phyloP scores from a whole-genome alignment of 2,329 filamentous ascomycete species.

The Coniochaeta prunicola region DNA sequence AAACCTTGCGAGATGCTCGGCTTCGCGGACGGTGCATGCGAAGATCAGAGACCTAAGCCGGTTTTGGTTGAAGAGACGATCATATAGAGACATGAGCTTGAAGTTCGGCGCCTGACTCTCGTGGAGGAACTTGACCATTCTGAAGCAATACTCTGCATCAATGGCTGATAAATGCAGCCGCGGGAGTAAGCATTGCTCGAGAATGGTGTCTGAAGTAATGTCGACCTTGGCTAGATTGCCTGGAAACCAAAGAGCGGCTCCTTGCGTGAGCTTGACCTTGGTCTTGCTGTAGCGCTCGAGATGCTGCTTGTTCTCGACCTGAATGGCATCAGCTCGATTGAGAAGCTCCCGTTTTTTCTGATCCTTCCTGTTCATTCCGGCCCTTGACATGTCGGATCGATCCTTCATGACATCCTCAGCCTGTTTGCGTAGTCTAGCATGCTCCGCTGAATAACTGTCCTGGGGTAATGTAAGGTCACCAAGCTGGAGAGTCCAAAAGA shows the following conservation, averaged over 20 bases:
- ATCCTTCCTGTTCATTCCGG: constrained; percentile 59
- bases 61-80: constrained; percentile 77
- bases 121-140: constrained; percentile 82
- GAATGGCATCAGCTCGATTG: constrained; percentile 60
- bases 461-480: constrained; percentile 73
- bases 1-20: constrained; percentile 89
- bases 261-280: constrained; percentile 62
- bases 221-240: constrained; percentile 56
- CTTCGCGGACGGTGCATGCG: constrained; percentile 81
- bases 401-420: constrained; percentile 62
- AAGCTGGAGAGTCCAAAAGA: constrained; percentile 86
- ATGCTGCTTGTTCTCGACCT: constrained; percentile 67
- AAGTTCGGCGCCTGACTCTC: constrained; percentile 79
- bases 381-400: constrained; percentile 63
- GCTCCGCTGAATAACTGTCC: constrained; percentile 71
- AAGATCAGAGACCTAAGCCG: constrained; percentile 78
- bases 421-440: constrained; percentile 59
- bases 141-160: constrained; percentile 84
- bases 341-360: constrained; percentile 62
- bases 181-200: constrained; percentile 91
- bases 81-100: constrained; percentile 74
- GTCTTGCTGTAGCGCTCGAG: constrained; percentile 60
- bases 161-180: constrained; percentile 75
- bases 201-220: constrained; percentile 63
- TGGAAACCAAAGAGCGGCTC: constrained; percentile 74